These are phyloP conservation scores for Pythium biforme DNA, from an alignment of 352 stramenopile species.

Conservation along the genomic window DNA sequence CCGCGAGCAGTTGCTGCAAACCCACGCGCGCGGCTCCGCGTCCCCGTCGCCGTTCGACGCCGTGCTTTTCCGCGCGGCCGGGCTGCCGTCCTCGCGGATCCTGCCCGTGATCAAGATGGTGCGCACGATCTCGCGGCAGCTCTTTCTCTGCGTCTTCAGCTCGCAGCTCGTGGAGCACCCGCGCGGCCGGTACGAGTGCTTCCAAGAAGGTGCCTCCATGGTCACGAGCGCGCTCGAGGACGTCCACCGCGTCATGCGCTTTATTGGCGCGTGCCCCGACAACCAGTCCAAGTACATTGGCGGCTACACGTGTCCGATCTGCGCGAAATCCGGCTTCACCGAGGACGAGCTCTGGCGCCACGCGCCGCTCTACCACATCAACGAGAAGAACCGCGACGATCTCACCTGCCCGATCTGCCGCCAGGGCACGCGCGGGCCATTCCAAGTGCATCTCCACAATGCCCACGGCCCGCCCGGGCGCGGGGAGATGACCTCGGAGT, in stretches of 20 bases:
- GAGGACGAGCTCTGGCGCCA: constrained; percentile 86
- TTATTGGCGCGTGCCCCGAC: constrained; percentile 51
- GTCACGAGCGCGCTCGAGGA: constrained; percentile 72
- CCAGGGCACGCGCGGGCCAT: constrained; percentile 58
- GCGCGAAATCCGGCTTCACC: constrained; percentile 60
- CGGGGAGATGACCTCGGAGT: constrained; percentile 82
- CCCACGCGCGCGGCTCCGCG: constrained; percentile 28
- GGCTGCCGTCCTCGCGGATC: constrained; percentile 48
- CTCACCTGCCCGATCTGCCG: constrained; percentile 76
- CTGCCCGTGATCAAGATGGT: constrained; percentile 57
- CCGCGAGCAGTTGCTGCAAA: constrained; percentile 55
- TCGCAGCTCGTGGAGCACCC: constrained; percentile 69
- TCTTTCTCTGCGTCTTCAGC: constrained; percentile 86
- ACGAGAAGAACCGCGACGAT: constrained; percentile 74
- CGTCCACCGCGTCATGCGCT: constrained; percentile 60
- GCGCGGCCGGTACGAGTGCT: constrained; percentile 71
- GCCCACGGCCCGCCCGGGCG: constrained; percentile 73
- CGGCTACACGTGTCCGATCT: constrained; percentile 71
- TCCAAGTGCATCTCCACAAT: constrained; percentile 87
- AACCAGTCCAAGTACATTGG: constrained; percentile 18
- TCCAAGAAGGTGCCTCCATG: constrained; percentile 79
- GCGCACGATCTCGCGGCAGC: constrained; percentile 73
- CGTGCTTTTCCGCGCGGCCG: constrained; percentile 63
- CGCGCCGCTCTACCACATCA: constrained; percentile 84
- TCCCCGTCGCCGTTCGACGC: constrained; percentile 48